phyloP scores from a whole-genome alignment of 2,329 filamentous ascomycete genomes.

The Coniochaeta hoffmannii region DNA sequence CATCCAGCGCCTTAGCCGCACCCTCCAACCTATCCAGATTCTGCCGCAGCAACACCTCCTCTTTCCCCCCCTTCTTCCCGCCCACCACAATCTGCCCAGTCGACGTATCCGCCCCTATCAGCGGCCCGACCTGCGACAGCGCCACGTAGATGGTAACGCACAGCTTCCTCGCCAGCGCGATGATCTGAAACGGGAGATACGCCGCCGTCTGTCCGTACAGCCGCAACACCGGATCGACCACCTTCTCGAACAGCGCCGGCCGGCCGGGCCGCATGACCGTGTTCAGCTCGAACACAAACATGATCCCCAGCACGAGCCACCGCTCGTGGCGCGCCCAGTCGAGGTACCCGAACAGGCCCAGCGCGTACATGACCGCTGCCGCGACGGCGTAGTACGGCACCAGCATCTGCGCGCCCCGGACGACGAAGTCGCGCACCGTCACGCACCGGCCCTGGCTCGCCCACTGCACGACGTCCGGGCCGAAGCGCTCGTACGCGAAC shows the following conservation, averaged over 20 bases:
- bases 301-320: slow-evolving; percentile 47
- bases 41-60: slow-evolving; percentile 44
- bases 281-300: slow-evolving; percentile 51
- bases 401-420: slow-evolving; percentile 51
- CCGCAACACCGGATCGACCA: slow-evolving; percentile 24
- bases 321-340: slow-evolving; percentile 60
- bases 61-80: slow-evolving; percentile 27
- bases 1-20: slow-evolving; percentile 51
- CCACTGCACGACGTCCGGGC: slow-evolving; percentile 63
- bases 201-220: slow-evolving; percentile 41
- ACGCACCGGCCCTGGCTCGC: slow-evolving; percentile 40
- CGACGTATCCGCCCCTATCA: slow-evolving; percentile 40
- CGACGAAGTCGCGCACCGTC: slow-evolving; percentile 66
- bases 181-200: slow-evolving; percentile 78
- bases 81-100: slow-evolving; percentile 20
- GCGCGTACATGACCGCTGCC: slow-evolving; percentile 49
- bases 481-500: slow-evolving; percentile 88
- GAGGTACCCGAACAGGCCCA: slow-evolving; percentile 60
- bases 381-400: slow-evolving; percentile 55
- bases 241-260: slow-evolving; percentile 29
- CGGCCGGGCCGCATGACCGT: slow-evolving; percentile 46
- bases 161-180: slow-evolving; percentile 67
- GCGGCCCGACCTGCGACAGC: slow-evolving; percentile 70
- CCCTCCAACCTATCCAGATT: slow-evolving; percentile 61
- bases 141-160: slow-evolving; percentile 77